Base-by-base conservation (phyloP, 2,329 filamentous ascomycete species). In the Diaporthe caulivora region DNA sequence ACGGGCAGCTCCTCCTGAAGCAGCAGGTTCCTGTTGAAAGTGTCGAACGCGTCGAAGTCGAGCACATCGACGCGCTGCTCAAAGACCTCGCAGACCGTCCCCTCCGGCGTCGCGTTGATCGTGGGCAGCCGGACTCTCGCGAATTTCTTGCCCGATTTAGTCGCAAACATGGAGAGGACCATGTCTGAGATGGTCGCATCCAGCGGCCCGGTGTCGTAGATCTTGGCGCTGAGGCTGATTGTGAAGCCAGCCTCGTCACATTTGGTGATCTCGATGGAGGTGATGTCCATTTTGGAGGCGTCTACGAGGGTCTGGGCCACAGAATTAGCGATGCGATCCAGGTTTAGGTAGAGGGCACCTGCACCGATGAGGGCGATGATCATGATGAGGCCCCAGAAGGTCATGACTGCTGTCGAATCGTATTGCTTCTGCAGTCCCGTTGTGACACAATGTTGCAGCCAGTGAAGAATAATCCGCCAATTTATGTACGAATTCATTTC, bases 11-110 rank as follows among this genome's bases (percentile, higher is more conserved):
- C 70, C 47, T 31, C 58, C 40, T 72, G 70, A 17, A 65, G 57
- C 18, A 72, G 34, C 31, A 72, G 49, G 70, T 72, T 72, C 70
- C 29, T 65, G 70, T 55, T 67, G 49, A 72, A 72, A 49, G 70
- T 55, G 47, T 54, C 47, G 37, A 72, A 54, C 11, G 58, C 70
- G 13, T 5, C 70, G 9, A n/a, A 29, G 47, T 72, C 70, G 49
- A 72, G 70, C 26, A 72, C 65, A 47, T 55, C 34, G 34, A 72
- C 58, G 37, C 49, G 70, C 53, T 72, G 70, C 26, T 55, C 58
- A 21, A 29, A 29, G 9, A 72, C 58, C n/a, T 54, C n/a, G 40
- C 57, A 72, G 17, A 54, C 34, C 13, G 70, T 72, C n/a, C 70
- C 70, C 31, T 40, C 15, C 1, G 70, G 70, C 6, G 57, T 65